Conservation (phyloP, 1,284 basidiomycete genomes). For the Austroboletus niveus region DNA sequence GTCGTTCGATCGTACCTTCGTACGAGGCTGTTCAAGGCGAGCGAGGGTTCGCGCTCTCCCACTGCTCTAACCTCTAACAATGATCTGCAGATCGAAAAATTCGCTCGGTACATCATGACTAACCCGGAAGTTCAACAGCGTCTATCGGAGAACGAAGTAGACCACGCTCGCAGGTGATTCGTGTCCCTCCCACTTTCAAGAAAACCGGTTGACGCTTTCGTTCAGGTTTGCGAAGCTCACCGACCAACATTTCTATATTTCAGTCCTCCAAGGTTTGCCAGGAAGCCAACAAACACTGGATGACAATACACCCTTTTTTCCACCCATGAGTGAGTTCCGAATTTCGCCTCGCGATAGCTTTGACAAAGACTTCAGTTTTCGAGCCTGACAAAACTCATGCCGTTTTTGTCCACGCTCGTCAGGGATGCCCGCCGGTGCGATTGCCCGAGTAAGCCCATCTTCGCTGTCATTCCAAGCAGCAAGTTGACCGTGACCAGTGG, state of each 20-base stretch:
- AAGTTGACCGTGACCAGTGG: slow-evolving; percentile 43
- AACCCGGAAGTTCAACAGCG: slow-evolving; percentile 67
- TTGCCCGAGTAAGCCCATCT: slow-evolving; percentile 64
- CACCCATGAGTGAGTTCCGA: slow-evolving; percentile 68
- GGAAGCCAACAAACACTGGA: slow-evolving; percentile 71
- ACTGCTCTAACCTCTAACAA: not conserved
- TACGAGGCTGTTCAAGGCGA: slow-evolving; percentile 82
- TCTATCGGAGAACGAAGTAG: slow-evolving; percentile 76
- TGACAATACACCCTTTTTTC: slow-evolving; percentile 67
- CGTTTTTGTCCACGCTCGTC: slow-evolving; percentile 77
- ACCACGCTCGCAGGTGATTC: slow-evolving; percentile 69
- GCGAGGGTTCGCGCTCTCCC: not conserved
- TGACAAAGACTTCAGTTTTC: slow-evolving; percentile 49
- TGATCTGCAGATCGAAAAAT: slow-evolving; percentile 75
- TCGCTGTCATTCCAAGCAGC: not conserved
- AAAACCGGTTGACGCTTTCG: not conserved
- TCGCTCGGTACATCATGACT: slow-evolving; percentile 71
- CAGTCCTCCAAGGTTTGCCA: slow-evolving; percentile 79
- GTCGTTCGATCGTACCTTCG: slow-evolving; percentile 84
- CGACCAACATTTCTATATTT: slow-evolving; percentile 69
- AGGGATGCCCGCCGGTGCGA: slow-evolving; percentile 65
- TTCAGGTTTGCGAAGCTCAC: slow-evolving; percentile 69
- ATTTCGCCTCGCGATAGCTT: slow-evolving; percentile 3
- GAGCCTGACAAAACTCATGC: slow-evolving; percentile 71
- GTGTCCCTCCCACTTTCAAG: not conserved